Percentiles rank a stretch among this genome's conserved stretches.
phyloP scores from a whole-genome alignment of 176 grass and related monocot species.

The Eragrostis nindensis region DNA sequence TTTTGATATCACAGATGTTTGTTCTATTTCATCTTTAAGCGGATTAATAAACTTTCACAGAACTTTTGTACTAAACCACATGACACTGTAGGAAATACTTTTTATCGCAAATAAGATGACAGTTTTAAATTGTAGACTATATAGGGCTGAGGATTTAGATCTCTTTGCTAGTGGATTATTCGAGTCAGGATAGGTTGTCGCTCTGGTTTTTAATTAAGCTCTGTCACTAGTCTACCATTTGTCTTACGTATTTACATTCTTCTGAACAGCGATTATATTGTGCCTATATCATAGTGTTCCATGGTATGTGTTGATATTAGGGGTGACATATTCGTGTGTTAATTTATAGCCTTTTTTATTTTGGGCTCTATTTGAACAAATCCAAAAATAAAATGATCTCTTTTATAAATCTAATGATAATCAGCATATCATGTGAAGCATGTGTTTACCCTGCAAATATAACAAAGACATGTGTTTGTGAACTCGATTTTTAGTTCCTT shows the following conservation, averaged over 20 bases:
- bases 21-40: neutral
- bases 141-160: neutral
- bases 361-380: neutral
- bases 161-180: neutral
- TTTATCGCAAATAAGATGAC: neutral
- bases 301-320: neutral
- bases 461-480: neutral
- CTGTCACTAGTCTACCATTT: neutral
- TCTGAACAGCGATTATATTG: neutral
- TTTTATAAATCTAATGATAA: neutral
- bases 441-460: neutral
- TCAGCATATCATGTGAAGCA: neutral
- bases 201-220: neutral
- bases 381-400: neutral
- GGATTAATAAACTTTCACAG: neutral
- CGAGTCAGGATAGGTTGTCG: neutral
- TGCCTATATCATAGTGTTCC: neutral
- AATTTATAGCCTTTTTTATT: neutral
- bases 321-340: neutral
- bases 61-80: neutral
- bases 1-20: neutral
- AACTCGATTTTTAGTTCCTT: neutral
- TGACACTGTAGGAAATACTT: neutral
- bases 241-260: neutral
- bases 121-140: neutral